Percentiles rank a stretch among this genome's conserved stretches.
phyloP scores from a whole-genome alignment of 179 eudicot species.

The Heliamphora pulchella region DNA sequence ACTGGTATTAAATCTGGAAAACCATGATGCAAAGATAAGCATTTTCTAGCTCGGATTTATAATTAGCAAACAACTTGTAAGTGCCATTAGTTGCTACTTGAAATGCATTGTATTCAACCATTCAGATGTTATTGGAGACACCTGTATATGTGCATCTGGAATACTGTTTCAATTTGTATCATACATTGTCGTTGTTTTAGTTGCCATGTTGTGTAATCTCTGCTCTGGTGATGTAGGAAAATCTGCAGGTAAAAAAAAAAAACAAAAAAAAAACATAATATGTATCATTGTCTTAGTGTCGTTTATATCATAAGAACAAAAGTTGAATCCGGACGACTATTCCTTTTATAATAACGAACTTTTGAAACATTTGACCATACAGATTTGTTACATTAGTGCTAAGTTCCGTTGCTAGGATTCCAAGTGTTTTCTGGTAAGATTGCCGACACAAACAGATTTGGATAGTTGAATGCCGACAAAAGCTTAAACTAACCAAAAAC shows the following conservation, averaged over 20 bases:
- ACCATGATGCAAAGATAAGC: slow-evolving; percentile 9
- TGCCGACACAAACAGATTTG: neutral
- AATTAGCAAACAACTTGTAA: neutral
- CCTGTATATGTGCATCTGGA: neutral
- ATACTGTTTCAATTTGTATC: neutral
- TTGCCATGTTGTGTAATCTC: neutral
- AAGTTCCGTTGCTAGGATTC: neutral
- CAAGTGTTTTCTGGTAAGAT: slow-evolving; percentile 5
- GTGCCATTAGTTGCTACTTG: neutral
- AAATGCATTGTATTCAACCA: neutral
- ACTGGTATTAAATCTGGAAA: neutral
- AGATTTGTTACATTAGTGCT: neutral
- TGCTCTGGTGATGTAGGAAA: neutral
- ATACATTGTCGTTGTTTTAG: neutral
- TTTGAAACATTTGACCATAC: neutral
- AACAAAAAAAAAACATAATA: neutral
- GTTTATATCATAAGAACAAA: neutral
- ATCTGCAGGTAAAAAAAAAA: neutral
- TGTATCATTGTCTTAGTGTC: neutral
- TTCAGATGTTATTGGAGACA: neutral
- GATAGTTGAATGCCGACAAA: slow-evolving; percentile 7
- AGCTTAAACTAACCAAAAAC: neutral
- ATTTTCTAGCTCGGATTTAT: slow-evolving; percentile 17
- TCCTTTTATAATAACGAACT: neutral
- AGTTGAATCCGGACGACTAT: slow-evolving; percentile 5